A percentile compares a stretch with the other conserved stretches of the same genome.
Evolutionary conservation across 257 asterid genomes (phyloP).

Genomic region (Ilex asprella): DNA sequence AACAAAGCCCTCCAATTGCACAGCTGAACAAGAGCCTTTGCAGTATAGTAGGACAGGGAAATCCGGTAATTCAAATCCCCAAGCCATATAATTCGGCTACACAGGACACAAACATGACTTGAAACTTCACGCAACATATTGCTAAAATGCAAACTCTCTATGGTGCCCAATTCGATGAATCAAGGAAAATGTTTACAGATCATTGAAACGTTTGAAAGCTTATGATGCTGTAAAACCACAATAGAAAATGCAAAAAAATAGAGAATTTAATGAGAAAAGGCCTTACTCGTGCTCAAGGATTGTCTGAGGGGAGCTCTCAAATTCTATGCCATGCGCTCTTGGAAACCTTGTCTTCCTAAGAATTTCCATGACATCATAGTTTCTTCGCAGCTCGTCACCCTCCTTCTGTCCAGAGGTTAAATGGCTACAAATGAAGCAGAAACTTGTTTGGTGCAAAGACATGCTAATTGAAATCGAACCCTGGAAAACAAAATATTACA

Average conservation of each 20-base stretch:
- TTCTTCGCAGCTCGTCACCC: slow-evolving; percentile 85
- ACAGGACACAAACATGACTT: slow-evolving; percentile 11
- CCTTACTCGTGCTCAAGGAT: slow-evolving; percentile 89
- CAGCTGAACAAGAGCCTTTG: slow-evolving; percentile 96
- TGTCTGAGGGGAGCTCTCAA: slow-evolving; percentile 78
- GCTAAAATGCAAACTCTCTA: too few species aligned
- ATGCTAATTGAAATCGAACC: slow-evolving; percentile 96
- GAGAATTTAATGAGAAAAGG: slow-evolving; percentile 1
- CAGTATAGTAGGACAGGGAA: slow-evolving; percentile 76
- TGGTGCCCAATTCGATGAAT: neutral
- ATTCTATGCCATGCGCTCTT: slow-evolving; percentile 55
- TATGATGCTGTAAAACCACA: neutral
- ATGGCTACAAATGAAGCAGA: slow-evolving; percentile 95
- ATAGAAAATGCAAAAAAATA: too few species aligned
- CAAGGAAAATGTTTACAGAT: neutral
- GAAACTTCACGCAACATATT: neutral
- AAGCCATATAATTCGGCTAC: slow-evolving; percentile 91
- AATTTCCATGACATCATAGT: slow-evolving; percentile 94
- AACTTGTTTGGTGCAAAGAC: slow-evolving; percentile 97
- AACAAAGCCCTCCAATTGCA: slow-evolving; percentile 88
- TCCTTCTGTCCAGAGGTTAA: slow-evolving; percentile 94
- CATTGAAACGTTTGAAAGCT: neutral
- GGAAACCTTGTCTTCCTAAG: slow-evolving; percentile 93
- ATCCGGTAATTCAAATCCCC: slow-evolving; percentile 94
- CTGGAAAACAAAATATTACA: slow-evolving; percentile 34